Conservation (phyloP, 495 filamentous ascomycete species). For the Apodospora peruviana region DNA sequence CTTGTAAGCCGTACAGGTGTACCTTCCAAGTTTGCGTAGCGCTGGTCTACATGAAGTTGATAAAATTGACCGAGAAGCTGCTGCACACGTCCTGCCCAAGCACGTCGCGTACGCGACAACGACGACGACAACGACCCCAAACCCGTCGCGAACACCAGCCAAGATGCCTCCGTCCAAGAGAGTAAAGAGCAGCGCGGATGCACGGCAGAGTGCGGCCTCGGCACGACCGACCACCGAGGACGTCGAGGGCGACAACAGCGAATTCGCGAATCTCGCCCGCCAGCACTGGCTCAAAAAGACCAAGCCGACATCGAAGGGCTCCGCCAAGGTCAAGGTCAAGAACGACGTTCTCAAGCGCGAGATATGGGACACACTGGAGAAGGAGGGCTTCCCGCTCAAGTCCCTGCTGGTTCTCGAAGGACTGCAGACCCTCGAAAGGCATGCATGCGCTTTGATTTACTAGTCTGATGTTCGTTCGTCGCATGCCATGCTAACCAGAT, state of each 20-base stretch:
- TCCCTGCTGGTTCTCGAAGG: constrained; percentile 82
- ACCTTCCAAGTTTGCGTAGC: too few species aligned
- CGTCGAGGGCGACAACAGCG: constrained; percentile 68
- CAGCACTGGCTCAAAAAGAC: constrained; percentile 71
- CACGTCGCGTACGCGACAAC: constrained; percentile 4
- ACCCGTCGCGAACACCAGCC: constrained; percentile 14
- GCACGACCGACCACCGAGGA: constrained; percentile 36
- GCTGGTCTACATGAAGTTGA: too few species aligned
- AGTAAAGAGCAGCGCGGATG: constrained; percentile 37
- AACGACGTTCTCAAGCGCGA: constrained; percentile 79
- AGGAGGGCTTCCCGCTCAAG: constrained; percentile 67
- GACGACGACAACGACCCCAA: constrained; percentile 1
- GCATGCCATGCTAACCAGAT: constrained; percentile 15
- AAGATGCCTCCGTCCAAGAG: constrained; percentile 46
- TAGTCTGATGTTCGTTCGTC: background rate
- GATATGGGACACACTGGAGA: constrained; percentile 87
- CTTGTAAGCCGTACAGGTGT: too few species aligned
- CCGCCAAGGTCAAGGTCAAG: constrained; percentile 63
- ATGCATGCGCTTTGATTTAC: constrained; percentile 10
- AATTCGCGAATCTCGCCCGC: constrained; percentile 76
- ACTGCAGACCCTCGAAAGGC: constrained; percentile 86
- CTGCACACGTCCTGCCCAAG: constrained; percentile 4
- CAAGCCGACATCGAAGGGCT: constrained; percentile 42
- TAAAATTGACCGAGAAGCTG: background rate
- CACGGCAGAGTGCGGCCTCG: constrained; percentile 31